A percentile compares a stretch with the other conserved stretches of the same genome.
These are phyloP conservation scores for Penicillium cinerascens DNA, from an alignment of 495 filamentous ascomycete genomes.

Conservation along the genomic window DNA sequence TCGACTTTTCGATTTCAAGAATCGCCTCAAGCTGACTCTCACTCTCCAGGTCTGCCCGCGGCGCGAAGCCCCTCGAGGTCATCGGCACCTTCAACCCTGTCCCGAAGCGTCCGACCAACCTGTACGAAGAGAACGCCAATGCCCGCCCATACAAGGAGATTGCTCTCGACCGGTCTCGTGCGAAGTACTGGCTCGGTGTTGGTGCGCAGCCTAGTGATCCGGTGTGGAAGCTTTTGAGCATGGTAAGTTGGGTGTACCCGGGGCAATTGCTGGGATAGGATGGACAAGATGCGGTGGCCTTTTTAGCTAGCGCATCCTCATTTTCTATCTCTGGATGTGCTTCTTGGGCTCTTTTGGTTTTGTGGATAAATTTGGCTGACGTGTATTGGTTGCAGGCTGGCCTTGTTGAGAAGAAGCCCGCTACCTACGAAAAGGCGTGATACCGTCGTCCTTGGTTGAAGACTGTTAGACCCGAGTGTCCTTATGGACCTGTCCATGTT, in stretches of 20 bases:
- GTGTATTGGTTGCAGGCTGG: conserved; percentile 20
- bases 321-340: background rate
- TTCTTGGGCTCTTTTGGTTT: background rate
- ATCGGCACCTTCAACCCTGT: conserved; percentile 93
- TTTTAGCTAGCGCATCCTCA: background rate
- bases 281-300: background rate
- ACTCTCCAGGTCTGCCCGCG: conserved; percentile 58
- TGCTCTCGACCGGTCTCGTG: conserved; percentile 72
- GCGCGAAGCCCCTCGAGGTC: conserved; percentile 87
- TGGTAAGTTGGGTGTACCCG: conserved; percentile 57
- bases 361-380: background rate
- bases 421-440: conserved; percentile 25
- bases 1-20: background rate
- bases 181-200: conserved; percentile 95
- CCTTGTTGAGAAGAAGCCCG: conserved; percentile 28
- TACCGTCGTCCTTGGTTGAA: background rate
- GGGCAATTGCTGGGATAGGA: background rate
- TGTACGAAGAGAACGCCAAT: conserved; percentile 58
- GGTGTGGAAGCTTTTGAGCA: conserved; percentile 76
- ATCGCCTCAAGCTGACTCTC: background rate
- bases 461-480: background rate
- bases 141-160: conserved; percentile 78
- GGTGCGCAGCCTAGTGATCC: conserved; percentile 91
- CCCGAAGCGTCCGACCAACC: conserved; percentile 59
- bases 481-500: background rate